These are phyloP conservation scores for Oryza meyeriana DNA, from an alignment of 176 grass and related monocot genomes.

Conservation along the genomic window DNA sequence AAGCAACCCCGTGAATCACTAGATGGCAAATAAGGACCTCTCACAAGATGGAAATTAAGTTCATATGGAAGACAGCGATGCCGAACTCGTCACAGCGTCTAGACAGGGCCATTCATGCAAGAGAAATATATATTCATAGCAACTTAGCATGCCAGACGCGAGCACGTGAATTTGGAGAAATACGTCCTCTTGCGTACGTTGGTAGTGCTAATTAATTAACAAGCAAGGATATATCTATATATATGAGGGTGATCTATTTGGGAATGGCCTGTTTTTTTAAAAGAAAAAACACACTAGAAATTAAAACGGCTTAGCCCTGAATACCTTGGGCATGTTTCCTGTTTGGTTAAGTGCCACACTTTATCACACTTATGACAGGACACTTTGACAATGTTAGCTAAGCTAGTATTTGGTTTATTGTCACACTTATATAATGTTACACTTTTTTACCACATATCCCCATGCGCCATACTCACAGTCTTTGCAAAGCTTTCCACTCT, in stretches of 20 bases:
- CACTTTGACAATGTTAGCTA: too few relatives aligned
- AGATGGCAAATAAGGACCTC: background rate
- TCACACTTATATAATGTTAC: too few relatives aligned
- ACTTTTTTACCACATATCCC: too few relatives aligned
- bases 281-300: background rate
- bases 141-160: conserved; percentile 6
- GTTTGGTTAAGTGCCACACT: too few relatives aligned
- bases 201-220: background rate
- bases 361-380: too few relatives aligned
- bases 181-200: background rate
- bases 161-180: conserved; percentile 33
- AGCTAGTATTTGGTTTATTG: too few relatives aligned
- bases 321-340: too few relatives aligned
- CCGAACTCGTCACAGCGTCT: background rate
- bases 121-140: background rate
- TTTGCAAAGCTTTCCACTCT: too few relatives aligned
- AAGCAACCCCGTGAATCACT: conserved; percentile 19
- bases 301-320: background rate
- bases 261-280: background rate
- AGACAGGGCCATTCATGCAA: background rate
- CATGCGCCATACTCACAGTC: too few relatives aligned
- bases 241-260: background rate
- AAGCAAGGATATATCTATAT: background rate
- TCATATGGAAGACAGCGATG: conserved; percentile 5
- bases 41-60: background rate